Evolutionary conservation across 371 early-diverging fungal species (phyloP), one percentile per base, ranked within the genome.

Genomic region (Choanephora cucurbitarum): DNA sequence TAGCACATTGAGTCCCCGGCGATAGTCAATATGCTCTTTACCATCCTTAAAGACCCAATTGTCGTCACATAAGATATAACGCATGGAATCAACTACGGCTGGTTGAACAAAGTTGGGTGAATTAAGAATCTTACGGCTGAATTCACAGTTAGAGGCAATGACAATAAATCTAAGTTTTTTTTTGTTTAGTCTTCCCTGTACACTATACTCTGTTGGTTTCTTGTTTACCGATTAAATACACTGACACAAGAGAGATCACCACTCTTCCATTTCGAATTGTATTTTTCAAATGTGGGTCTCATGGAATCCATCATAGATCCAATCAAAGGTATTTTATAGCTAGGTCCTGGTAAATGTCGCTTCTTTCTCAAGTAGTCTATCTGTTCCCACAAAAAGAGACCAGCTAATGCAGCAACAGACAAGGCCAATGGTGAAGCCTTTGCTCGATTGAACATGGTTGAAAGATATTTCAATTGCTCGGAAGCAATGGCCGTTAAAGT

Each of bases 171-270:
- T 79, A 55, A 44, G 37, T n/a, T n/a, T n/a, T n/a, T n/a, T n/a
- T n/a, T n/a, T n/a, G n/a, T n/a, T n/a, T n/a, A n/a, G n/a, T n/a
- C n/a, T n/a, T n/a, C n/a, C n/a, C n/a, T n/a, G n/a, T n/a, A n/a
- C n/a, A n/a, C n/a, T n/a, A n/a, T n/a, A n/a, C n/a, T n/a, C n/a
- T n/a, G n/a, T n/a, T n/a, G n/a, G n/a, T n/a, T n/a, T n/a, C n/a
- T n/a, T n/a, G n/a, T n/a, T n/a, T 75, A 79, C 80, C 77, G 63
- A 61, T 79, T 69, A 67, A 79, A 79, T 15, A 79, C 80, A 50
- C 74, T 66, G 43, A 79, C 80, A 52, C 80, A 79, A 28, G 77
- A 76, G 14, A 79, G 58, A 31, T 73, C 76, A 32, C 80, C 80
- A 61, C 80, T 79, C 61, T 75, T 79, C 80, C 80, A 79, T 50